Conservation (phyloP, 352 stramenopile species). For the Phytophthora hybrid region DNA sequence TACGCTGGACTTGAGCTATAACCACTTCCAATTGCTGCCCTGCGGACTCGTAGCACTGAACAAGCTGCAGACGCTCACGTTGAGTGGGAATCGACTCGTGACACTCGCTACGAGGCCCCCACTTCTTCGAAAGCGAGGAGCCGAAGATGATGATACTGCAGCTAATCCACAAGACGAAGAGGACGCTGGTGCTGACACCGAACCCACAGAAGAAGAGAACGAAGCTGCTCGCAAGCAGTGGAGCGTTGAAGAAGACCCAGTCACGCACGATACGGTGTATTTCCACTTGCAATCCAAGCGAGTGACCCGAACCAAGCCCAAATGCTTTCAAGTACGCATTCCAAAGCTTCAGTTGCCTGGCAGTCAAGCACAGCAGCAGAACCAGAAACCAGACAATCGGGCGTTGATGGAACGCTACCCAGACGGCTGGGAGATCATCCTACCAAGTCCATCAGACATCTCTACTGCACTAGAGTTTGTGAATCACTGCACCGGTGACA, state of each 20-base stretch:
- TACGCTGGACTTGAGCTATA: slow-evolving; percentile 70
- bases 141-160: slow-evolving; percentile 6
- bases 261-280: slow-evolving; percentile 56
- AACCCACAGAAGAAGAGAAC: slow-evolving; percentile 46
- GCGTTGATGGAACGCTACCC: slow-evolving; percentile 40
- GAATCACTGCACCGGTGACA: slow-evolving; percentile 56
- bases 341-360: slow-evolving; percentile 48
- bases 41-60: slow-evolving; percentile 53
- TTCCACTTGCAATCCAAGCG: slow-evolving; percentile 59
- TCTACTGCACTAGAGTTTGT: slow-evolving; percentile 58
- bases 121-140: slow-evolving; percentile 15
- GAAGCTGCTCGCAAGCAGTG: slow-evolving; percentile 46
- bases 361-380: slow-evolving; percentile 9
- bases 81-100: slow-evolving; percentile 71
- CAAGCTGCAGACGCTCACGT: slow-evolving; percentile 51
- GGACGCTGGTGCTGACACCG: neutral
- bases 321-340: slow-evolving; percentile 62
- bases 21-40: slow-evolving; percentile 66
- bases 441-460: slow-evolving; percentile 29
- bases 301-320: slow-evolving; percentile 59
- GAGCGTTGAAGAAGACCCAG: slow-evolving; percentile 65
- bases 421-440: slow-evolving; percentile 60
- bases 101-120: slow-evolving; percentile 63
- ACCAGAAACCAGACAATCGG: slow-evolving; percentile 11
- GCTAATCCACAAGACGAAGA: slow-evolving; percentile 26